A percentile compares a stretch with the other conserved stretches of the same genome.
Evolutionary conservation across 192 early-diverging fungal genomes (phyloP).

Genomic region (Ramicandelaber brevisporus): DNA sequence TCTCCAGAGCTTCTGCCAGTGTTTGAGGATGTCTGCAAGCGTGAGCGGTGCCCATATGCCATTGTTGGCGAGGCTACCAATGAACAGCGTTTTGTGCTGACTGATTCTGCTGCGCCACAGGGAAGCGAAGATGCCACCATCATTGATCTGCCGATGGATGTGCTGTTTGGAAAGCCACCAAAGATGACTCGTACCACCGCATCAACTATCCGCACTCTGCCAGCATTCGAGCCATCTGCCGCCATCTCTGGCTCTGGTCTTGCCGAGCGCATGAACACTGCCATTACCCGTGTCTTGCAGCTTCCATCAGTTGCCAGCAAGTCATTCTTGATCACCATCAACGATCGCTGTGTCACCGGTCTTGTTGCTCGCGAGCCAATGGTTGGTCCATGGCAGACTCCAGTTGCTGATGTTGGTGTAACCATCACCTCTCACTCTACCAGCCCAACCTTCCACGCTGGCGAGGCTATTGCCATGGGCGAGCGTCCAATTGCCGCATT

Average conservation of each 20-base stretch:
- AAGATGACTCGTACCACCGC: conserved; percentile 64
- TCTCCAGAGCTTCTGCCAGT: conserved; percentile 26
- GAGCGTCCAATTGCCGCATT: conserved; percentile 78
- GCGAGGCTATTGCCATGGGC: conserved; percentile 97
- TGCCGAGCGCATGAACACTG: conserved; percentile 23
- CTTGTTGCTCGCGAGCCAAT: conserved; percentile 89
- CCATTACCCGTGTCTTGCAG: conserved; percentile 46
- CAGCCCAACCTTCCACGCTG: conserved; percentile 28
- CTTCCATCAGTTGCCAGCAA: conserved; percentile 84
- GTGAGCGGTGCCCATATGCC: conserved; percentile 82
- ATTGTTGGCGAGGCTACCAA: conserved; percentile 70
- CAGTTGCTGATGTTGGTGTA: conserved; percentile 91
- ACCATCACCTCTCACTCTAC: conserved; percentile 50
- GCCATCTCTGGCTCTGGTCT: too few relatives aligned
- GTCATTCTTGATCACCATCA: conserved; percentile 92
- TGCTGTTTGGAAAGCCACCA: conserved; percentile 91
- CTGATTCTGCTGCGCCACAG: conserved; percentile 36
- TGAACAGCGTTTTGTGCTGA: conserved; percentile 56
- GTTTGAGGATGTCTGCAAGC: conserved; percentile 52
- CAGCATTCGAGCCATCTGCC: conserved; percentile 6
- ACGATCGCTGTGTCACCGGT: conserved; percentile 86
- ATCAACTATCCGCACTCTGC: conserved; percentile 32
- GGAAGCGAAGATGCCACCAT: conserved; percentile 18
- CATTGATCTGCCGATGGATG: conserved; percentile 92
- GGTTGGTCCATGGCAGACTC: conserved; percentile 98